Conservation (phyloP, 192 early-diverging fungal genomes). For the Dispira parvispora region DNA sequence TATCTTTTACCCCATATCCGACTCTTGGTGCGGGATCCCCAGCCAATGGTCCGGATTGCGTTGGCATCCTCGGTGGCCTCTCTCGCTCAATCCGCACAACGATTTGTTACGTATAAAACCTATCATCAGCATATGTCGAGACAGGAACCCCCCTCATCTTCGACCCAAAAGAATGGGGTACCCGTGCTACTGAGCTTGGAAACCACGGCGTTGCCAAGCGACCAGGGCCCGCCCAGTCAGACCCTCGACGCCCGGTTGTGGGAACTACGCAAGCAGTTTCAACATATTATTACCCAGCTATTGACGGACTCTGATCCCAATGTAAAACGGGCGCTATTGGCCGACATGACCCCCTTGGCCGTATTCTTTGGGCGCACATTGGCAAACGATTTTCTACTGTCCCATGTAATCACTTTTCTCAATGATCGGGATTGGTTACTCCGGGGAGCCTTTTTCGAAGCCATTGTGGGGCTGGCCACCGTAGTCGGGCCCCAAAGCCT, state of each 20-base stretch:
- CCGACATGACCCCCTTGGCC: slow-evolving; percentile 62
- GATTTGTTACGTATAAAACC: slow-evolving; percentile 25
- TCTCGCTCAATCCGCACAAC: slow-evolving; percentile 58
- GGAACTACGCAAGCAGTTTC: slow-evolving; percentile 46
- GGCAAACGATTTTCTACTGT: slow-evolving; percentile 66
- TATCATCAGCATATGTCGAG: no score
- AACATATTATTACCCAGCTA: slow-evolving; percentile 53
- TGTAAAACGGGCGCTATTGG: slow-evolving; percentile 73
- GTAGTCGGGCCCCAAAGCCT: slow-evolving; percentile 74
- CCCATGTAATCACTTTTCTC: slow-evolving; percentile 92
- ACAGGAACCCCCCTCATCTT: slow-evolving; percentile 17
- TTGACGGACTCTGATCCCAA: slow-evolving; percentile 62
- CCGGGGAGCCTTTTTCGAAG: slow-evolving; percentile 87
- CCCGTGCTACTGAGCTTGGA: background rate
- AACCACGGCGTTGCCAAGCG: no score
- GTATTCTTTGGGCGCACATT: slow-evolving; percentile 69
- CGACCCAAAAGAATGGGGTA: background rate
- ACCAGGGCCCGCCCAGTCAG: background rate
- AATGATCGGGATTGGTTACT: slow-evolving; percentile 93
- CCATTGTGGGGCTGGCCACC: slow-evolving; percentile 74
- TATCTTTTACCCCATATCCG: slow-evolving; percentile 69
- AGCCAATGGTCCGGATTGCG: slow-evolving; percentile 58
- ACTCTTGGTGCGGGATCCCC: slow-evolving; percentile 47
- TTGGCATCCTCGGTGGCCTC: slow-evolving; percentile 71
- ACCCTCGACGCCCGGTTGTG: background rate